These are phyloP conservation scores for Aspergillus nidulans DNA, from an alignment of 495 filamentous ascomycete genomes.

Conservation along the genomic window DNA sequence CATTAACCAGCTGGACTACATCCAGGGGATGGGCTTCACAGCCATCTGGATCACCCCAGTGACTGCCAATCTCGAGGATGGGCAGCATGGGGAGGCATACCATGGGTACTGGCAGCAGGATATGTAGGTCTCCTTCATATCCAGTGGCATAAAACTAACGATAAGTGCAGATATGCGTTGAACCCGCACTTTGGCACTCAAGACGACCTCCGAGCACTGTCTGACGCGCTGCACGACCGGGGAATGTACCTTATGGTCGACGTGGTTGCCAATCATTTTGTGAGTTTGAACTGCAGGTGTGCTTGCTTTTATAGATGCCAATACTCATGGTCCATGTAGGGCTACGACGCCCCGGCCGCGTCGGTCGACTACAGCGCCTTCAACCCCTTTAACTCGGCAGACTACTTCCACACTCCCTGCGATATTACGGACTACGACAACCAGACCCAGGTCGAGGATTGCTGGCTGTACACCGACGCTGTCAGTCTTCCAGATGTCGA, in stretches of 20 bases:
- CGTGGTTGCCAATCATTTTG: slow-evolving; percentile 74
- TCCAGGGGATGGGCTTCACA: slow-evolving; percentile 76
- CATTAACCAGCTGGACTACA: slow-evolving; percentile 54
- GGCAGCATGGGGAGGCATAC: slow-evolving; percentile 54
- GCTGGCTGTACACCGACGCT: slow-evolving; percentile 61
- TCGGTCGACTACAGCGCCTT: slow-evolving; percentile 59
- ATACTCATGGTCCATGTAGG: slow-evolving; percentile 25
- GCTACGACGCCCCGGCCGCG: slow-evolving; percentile 48
- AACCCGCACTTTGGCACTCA: slow-evolving; percentile 64
- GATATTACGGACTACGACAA: slow-evolving; percentile 59
- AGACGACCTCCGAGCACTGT: slow-evolving; percentile 59
- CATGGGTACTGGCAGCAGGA: slow-evolving; percentile 77
- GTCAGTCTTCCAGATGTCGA: slow-evolving; percentile 67
- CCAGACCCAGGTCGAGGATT: slow-evolving; percentile 43
- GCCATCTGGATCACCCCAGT: slow-evolving; percentile 82
- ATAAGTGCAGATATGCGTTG: slow-evolving; percentile 43
- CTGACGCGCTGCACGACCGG: slow-evolving; percentile 54
- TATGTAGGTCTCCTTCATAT: slow-evolving; percentile 33
- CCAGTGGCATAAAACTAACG: slow-evolving; percentile 1
- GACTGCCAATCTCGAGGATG: slow-evolving; percentile 54
- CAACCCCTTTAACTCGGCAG: slow-evolving; percentile 58
- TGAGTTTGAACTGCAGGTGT: slow-evolving; percentile 15
- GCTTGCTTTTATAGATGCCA: background rate
- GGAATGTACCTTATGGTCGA: slow-evolving; percentile 77
- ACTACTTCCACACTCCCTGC: slow-evolving; percentile 67